Percentiles rank a stretch among this genome's conserved stretches.
Conservation (phyloP, 208 protist species). For the Tetramitus jugosus region DNA sequence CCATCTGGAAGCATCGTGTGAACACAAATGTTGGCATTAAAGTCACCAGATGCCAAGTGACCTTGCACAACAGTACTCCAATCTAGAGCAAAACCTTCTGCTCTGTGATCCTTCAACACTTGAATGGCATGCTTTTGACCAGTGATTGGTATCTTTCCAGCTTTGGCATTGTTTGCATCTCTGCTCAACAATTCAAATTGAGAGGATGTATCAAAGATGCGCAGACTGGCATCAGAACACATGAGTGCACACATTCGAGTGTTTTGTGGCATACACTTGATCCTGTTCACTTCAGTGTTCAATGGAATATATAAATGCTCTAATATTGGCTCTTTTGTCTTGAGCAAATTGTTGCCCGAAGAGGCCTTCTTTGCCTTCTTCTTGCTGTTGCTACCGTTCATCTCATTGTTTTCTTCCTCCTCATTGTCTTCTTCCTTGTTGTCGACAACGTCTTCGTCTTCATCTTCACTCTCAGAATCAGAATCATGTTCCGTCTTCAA, state of each 20-base stretch:
- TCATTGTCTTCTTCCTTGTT: slow-evolving; percentile 70
- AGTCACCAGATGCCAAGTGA: slow-evolving; percentile 80
- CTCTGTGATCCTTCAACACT: no score
- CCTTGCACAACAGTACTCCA: slow-evolving; percentile 71
- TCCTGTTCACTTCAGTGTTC: slow-evolving; percentile 67
- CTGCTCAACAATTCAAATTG: slow-evolving; percentile 23
- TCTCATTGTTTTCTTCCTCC: slow-evolving; percentile 45
- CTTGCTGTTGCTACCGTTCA: neutral
- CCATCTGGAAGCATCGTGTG: neutral
- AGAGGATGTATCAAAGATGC: slow-evolving; percentile 35
- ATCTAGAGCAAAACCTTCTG: slow-evolving; percentile 91
- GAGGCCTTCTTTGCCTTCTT: neutral
- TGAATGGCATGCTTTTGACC: no score
- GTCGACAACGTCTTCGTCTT: slow-evolving; percentile 64
- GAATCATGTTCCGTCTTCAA: slow-evolving; percentile 77
- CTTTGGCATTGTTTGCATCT: slow-evolving; percentile 29
- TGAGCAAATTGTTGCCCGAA: no score
- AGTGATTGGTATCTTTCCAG: slow-evolving; percentile 53
- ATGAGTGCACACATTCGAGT: slow-evolving; percentile 83
- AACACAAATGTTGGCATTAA: slow-evolving; percentile 70
- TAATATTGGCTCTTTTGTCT: slow-evolving; percentile 68
- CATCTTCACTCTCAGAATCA: slow-evolving; percentile 69
- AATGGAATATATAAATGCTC: slow-evolving; percentile 81
- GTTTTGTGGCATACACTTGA: slow-evolving; percentile 77
- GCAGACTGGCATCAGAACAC: slow-evolving; percentile 53